Evolutionary conservation across 257 asterid genomes (phyloP).

Genomic region (Solanum sitiens): DNA sequence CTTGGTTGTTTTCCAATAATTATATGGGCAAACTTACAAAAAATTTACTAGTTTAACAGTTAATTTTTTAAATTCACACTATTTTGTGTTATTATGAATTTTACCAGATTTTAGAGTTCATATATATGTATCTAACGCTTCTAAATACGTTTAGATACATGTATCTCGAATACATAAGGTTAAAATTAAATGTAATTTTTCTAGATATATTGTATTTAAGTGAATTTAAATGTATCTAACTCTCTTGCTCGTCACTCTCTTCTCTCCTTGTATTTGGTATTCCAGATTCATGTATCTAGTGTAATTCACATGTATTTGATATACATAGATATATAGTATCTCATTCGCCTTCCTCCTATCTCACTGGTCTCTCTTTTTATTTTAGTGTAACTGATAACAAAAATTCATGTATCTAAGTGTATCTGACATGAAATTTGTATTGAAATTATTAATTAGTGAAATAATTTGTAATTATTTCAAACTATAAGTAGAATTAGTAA

Average conservation of each 20-base stretch:
- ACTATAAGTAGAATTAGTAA: neutral
- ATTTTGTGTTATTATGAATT: neutral
- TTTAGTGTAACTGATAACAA: neutral
- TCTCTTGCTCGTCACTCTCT: neutral
- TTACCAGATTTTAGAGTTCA: neutral
- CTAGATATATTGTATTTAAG: neutral
- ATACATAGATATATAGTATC: neutral
- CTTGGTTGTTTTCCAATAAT: constrained; percentile 47
- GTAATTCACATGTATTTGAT: neutral
- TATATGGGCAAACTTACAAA: neutral
- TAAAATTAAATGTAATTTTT: too few species aligned
- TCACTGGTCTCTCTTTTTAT: rapidly evolving
- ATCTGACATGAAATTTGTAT: neutral
- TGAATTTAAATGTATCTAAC: neutral
- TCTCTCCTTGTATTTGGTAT: neutral
- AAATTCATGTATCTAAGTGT: too few species aligned
- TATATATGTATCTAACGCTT: too few species aligned
- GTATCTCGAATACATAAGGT: too few species aligned
- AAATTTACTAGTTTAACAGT: neutral
- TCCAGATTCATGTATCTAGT: neutral
- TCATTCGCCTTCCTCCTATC: neutral
- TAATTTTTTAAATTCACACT: neutral
- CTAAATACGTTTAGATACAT: neutral
- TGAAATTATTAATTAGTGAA: neutral
- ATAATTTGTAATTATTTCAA: too few species aligned